phyloP scores from a whole-genome alignment of 2,329 filamentous ascomycete genomes.

The Xylaria sp. region DNA sequence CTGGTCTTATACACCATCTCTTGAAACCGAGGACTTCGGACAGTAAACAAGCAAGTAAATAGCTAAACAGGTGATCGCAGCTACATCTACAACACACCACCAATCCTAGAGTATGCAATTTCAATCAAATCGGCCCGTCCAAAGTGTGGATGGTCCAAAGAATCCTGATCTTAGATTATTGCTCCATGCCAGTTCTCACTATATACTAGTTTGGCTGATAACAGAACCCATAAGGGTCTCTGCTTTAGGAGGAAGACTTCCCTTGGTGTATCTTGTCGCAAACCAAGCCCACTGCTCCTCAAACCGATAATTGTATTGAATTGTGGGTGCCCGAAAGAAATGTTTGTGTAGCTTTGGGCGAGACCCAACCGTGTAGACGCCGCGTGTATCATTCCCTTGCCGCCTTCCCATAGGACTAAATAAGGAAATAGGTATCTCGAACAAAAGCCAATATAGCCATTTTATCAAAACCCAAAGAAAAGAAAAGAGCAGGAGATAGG shows the following conservation, averaged over 20 bases:
- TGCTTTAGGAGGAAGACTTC: not conserved
- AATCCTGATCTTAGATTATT: not conserved
- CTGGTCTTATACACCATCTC: too few species aligned
- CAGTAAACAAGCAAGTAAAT: too few species aligned
- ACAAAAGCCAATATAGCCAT: slow-evolving; percentile 30
- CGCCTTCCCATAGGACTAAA: slow-evolving; percentile 13
- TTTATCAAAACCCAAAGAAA: slow-evolving; percentile 27
- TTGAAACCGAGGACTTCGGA: too few species aligned
- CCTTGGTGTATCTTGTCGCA: slow-evolving; percentile 3
- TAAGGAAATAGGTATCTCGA: slow-evolving; percentile 38
- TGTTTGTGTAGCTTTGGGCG: slow-evolving; percentile 2
- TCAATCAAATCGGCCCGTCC: not conserved
- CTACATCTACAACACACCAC: not conserved
- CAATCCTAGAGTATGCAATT: not conserved
- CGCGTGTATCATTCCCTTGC: slow-evolving; percentile 26
- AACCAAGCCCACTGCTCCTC: not conserved
- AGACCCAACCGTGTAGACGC: slow-evolving; percentile 12
- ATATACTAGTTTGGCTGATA: too few species aligned
- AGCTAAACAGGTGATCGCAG: not conserved
- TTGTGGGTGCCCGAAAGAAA: not conserved
- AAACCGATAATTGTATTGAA: not conserved
- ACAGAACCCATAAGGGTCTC: too few species aligned
- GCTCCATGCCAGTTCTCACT: not conserved
- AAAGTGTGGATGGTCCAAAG: too few species aligned
- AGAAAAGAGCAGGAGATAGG: slow-evolving; percentile 1